Percentiles rank a stretch among this genome's conserved stretches.
These are phyloP conservation scores for Gleditsia sinensis DNA, from an alignment of 306 rosid species.

Conservation along the genomic window DNA sequence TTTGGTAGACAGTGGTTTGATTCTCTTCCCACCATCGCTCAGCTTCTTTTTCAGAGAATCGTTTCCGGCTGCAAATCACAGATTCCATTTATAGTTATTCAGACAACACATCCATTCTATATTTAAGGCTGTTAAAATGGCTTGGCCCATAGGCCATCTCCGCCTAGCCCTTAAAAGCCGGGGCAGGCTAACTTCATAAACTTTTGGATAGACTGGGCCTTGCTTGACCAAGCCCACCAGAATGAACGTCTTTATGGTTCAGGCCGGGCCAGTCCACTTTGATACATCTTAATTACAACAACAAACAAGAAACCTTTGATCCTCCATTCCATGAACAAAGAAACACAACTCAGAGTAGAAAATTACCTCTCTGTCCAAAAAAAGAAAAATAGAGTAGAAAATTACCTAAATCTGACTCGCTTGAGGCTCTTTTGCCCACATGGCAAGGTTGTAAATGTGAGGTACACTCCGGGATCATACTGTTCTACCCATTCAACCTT, in stretches of 20 bases:
- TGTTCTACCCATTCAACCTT: constrained; percentile 75
- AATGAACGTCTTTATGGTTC: no score
- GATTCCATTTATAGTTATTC: constrained; percentile 5
- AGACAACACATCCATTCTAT: constrained; percentile 13
- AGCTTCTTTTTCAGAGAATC: constrained; percentile 69
- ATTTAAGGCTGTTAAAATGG: no score
- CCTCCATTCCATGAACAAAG: background rate
- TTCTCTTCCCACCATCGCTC: constrained; percentile 91
- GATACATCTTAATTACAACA: background rate
- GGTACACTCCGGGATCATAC: constrained; percentile 71
- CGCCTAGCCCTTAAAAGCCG: no score
- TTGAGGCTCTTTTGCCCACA: constrained; percentile 71
- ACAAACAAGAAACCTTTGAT: background rate
- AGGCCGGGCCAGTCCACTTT: no score
- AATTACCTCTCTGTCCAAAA: background rate
- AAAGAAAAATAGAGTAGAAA: background rate
- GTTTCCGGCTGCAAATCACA: constrained; percentile 61
- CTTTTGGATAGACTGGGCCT: no score
- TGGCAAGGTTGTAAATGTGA: constrained; percentile 64
- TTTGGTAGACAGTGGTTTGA: constrained; percentile 58
- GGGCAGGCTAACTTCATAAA: no score
- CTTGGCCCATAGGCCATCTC: no score
- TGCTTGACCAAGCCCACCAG: no score
- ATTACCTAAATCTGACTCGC: constrained; percentile 83
- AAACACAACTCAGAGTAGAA: no score